Percentiles rank a stretch among this genome's conserved stretches.
Conservation (phyloP, 305 asterid species). For the Fraxinus platypoda region DNA sequence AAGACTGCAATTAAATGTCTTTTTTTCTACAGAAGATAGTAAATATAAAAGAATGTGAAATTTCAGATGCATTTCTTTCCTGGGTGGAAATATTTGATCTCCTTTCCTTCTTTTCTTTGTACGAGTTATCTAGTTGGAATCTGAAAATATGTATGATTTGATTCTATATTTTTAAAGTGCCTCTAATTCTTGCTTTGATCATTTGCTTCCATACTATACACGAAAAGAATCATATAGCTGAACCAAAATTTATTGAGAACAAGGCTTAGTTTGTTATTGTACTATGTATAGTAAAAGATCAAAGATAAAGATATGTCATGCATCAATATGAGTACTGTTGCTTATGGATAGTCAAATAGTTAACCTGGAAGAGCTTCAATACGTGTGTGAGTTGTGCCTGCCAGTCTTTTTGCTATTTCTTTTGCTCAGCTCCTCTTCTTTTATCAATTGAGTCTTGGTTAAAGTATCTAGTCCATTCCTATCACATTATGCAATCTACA, state of each 20-base stretch:
- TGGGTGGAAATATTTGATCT: neutral
- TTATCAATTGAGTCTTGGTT: conserved; percentile 14
- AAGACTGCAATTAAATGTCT: neutral
- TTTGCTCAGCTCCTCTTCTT: neutral
- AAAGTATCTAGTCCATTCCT: neutral
- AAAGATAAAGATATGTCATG: neutral
- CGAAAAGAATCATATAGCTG: neutral
- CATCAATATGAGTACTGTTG: neutral
- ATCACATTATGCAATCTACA: neutral
- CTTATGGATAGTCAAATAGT: neutral
- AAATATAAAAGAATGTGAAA: neutral
- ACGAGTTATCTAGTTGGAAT: neutral
- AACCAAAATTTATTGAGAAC: neutral
- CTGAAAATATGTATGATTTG: neutral
- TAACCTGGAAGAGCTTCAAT: neutral
- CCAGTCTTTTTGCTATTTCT: neutral
- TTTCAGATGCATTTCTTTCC: conserved; percentile 18
- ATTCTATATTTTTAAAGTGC: neutral
- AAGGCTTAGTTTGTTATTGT: neutral
- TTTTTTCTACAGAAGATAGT: neutral
- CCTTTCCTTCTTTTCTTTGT: neutral
- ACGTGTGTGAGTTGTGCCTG: neutral
- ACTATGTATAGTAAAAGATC: neutral
- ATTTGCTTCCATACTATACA: neutral
- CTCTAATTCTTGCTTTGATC: neutral